phyloP scores from a whole-genome alignment of 495 filamentous ascomycete genomes.

The Barbatosphaeria neglecta region DNA sequence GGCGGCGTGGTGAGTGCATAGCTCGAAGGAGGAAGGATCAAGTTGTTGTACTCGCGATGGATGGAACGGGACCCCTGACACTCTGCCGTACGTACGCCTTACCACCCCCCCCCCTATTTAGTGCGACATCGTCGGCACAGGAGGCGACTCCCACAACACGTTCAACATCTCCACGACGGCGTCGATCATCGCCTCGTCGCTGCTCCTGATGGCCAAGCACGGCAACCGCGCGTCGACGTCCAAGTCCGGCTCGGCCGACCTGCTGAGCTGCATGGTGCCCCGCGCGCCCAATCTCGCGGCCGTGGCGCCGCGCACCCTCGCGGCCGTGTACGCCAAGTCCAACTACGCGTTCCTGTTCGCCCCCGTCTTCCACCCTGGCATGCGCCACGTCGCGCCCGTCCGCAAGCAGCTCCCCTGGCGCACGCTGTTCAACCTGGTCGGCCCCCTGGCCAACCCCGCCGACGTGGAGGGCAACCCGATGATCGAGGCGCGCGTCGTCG shows the following conservation, averaged over 20 bases:
- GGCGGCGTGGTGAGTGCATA: slow-evolving; percentile 52
- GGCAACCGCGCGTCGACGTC: slow-evolving; percentile 95
- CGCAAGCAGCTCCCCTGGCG: slow-evolving; percentile 76
- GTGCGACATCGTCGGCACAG: slow-evolving; percentile 97
- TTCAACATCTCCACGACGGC: slow-evolving; percentile 96
- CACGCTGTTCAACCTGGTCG: slow-evolving; percentile 94
- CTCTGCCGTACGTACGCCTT: too few species aligned
- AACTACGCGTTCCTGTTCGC: slow-evolving; percentile 97
- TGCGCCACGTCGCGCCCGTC: slow-evolving; percentile 74
- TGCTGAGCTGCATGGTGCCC: slow-evolving; percentile 61
- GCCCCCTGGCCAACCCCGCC: slow-evolving; percentile 81
- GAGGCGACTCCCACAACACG: slow-evolving; percentile 90
- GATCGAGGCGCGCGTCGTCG: slow-evolving; percentile 82
- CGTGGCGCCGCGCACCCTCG: slow-evolving; percentile 57
- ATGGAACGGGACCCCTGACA: too few species aligned
- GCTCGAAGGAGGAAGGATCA: too few species aligned
- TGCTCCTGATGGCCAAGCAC: slow-evolving; percentile 82
- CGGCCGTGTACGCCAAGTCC: slow-evolving; percentile 55
- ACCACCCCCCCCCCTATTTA: slow-evolving; percentile 21
- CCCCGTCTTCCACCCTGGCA: slow-evolving; percentile 89
- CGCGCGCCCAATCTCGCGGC: slow-evolving; percentile 58
- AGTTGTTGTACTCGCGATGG: too few species aligned
- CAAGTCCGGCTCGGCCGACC: slow-evolving; percentile 87
- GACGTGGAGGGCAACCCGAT: slow-evolving; percentile 33
- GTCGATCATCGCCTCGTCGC: slow-evolving; percentile 77